Evolutionary conservation across 768 basidiomycete species (phyloP), one percentile per base, ranked within the genome.

Genomic region (Amanita muscaria): DNA sequence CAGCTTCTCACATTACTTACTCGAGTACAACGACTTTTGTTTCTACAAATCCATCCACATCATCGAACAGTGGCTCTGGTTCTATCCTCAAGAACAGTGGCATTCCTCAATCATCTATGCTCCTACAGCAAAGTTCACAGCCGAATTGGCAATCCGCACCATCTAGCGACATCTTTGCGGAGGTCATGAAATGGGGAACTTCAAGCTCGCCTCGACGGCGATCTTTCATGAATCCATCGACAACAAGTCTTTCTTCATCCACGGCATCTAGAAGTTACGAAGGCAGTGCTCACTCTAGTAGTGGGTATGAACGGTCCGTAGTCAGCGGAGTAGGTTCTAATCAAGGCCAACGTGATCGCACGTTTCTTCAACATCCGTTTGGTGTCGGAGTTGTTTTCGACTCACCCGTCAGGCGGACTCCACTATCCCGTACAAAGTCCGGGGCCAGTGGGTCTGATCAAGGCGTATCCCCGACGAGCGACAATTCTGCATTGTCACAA

Each of bases 351-450:
- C 40, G 23, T 21, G 32, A 24, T 7, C 42, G 42, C 34, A 47
- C 59, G 8, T 51, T 66, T 25, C 69, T 80, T 8, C 34, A 60
- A 2, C 60, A 75, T 49, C 85, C 86, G 1, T 86, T 87, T 56
- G 85, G 85, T 12, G 57, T 64, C 4, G 76, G 76, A 6, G 70
- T 88, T 23, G 50, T 64, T 2, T 88, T 83, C 52, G 79, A 80
- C 44, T 69, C 76, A 0, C 83, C 81, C 3, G 59, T 69, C 1
- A 66, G 72, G 48, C 69, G 36, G 9, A 63, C 25, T 66, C 70
- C 6, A 60, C 65, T 1, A 42, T 66, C 1, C 60, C 75, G 14
- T 67, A 22, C 21, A 7, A 39, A 45, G 14, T 22, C 35, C 16
- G 30, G 37, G 9, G 27, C 25, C 12, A 6, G 22, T 9, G 31